Evolutionary conservation across 352 stramenopile genomes (phyloP), one percentile per base, ranked within the genome.

Genomic region (Phytopythium oedochilum): DNA sequence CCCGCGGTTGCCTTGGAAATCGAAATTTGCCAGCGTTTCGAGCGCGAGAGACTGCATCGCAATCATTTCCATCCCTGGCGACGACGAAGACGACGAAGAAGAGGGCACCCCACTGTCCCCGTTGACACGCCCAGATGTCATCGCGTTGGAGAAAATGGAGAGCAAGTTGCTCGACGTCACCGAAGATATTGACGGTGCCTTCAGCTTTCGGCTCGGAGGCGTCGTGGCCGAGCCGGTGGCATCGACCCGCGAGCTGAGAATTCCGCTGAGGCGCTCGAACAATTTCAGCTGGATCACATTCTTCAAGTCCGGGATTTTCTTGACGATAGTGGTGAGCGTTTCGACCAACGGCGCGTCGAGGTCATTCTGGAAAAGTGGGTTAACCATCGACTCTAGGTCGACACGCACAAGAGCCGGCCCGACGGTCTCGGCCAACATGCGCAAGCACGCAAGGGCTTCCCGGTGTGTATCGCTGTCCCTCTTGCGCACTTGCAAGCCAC

Each of bases 381-480:
- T 67, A 23, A 95, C 72, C 73, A 92, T 93, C 3, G 79, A 80
- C 45, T 92, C 83, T 49, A 93, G 73, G 51, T 93, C 83, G 8
- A 95, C 78, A 14, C 82, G 78, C n/a, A 90, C 66, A 18, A 95
- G 62, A 0, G 78, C 81, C 12, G 78, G 73, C 0, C 82, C 82
- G 8, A 92, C 82, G 1, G 83, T 81, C 20, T 93, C 81, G 1
- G 83, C 82, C 12, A 95, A 67, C 81, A 95, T 92, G 0, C 86
- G 75, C 34, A 95, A 53, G 62, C 86, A 95, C 45, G 73, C 81
- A 12, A 95, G 71, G 22, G 86, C 86, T 42, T 95, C 86, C 38
- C 85, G 83, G 70, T 95, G 83, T 15, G 82, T 92, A 46, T 95
- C 86, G 36, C 75, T 82, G 53, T 92, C 86, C 44, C 86, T 88